Evolutionary conservation across 1,284 basidiomycete genomes (phyloP), one percentile per base, ranked within the genome.

Genomic region (Cutaneotrichosporon mucoides): DNA sequence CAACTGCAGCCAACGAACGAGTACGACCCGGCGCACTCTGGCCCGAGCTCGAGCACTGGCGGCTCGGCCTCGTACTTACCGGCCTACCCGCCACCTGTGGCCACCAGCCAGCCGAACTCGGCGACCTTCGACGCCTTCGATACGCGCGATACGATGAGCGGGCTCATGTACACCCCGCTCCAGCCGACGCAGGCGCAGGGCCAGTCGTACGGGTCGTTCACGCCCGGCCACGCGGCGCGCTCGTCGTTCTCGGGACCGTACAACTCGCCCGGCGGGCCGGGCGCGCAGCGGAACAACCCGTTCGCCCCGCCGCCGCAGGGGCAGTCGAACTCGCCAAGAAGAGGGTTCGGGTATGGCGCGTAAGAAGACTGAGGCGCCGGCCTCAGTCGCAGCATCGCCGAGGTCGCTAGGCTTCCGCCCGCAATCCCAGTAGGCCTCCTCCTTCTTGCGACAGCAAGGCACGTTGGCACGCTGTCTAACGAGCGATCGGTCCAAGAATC

Each of bases 111-210:
- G 55, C 24, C 50, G 37, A 15, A 56, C 53, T 16, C 67, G 2
- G 64, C 62, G 5, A 56, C 57, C 6, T 76, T 77, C 59, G 76
- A 78, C 55, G 69, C 61, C 1, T 77, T 76, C 49, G 76, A 75
- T 56, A 42, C 60, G 1, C 60, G 73, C 35, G 72, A 71, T 41
- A 55, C 57, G 4, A 57, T 59, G 2, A 64, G 73, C 66, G 70
- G 69, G 3, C 65, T 76, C 62, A 67, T 77, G 70, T 78, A 77
- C 61, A 75, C 76, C 0, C 72, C 76, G 1, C 59, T 79, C 24
- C 74, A 75, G 57, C 72, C 75, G 12, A 64, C 54, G 40, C 66
- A 68, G 48, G 51, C 53, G 5, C 55, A 56, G 6, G 51, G 44
- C 24, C 24, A 24, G 6, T 52, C 50, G 11, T 61, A 57, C 12